Evolutionary conservation across 2,329 filamentous ascomycete species (phyloP).

Genomic region (Lasiodiplodia sp.): DNA sequence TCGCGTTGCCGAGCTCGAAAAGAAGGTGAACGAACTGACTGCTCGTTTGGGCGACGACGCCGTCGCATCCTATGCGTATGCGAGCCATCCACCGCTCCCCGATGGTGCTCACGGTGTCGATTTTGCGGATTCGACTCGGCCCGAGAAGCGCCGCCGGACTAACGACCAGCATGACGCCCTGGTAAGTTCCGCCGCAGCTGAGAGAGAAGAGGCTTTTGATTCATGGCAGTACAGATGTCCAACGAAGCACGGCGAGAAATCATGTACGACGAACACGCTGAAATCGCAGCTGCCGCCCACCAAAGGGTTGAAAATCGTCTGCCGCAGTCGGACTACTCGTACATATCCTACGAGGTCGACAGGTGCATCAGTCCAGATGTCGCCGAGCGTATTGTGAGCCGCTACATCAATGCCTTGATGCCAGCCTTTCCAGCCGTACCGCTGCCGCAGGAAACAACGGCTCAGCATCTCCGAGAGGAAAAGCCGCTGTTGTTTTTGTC

Average conservation of each 20-base stretch:
- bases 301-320: slow-evolving; percentile 19
- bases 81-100: background rate
- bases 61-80: background rate
- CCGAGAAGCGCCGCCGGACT: slow-evolving; percentile 27
- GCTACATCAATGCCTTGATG: slow-evolving; percentile 62
- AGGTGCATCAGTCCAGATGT: slow-evolving; percentile 59
- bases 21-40: slow-evolving; percentile 88
- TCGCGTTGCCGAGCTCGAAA: slow-evolving; percentile 87
- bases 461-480: slow-evolving; percentile 61
- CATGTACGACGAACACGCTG: slow-evolving; percentile 23
- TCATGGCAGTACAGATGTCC: slow-evolving; percentile 2
- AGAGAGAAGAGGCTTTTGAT: background rate
- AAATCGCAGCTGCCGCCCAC: slow-evolving; percentile 23
- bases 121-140: slow-evolving; percentile 15
- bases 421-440: slow-evolving; percentile 66
- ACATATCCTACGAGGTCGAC: slow-evolving; percentile 50
- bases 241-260: slow-evolving; percentile 39
- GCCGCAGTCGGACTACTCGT: slow-evolving; percentile 44
- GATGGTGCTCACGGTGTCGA: background rate
- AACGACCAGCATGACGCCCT: slow-evolving; percentile 11
- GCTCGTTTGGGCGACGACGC: slow-evolving; percentile 70
- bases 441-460: slow-evolving; percentile 62
- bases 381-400: slow-evolving; percentile 64
- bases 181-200: background rate
- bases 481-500: slow-evolving; percentile 68